These are phyloP conservation scores for Ceratocystis cacaofunesta DNA, from an alignment of 2,329 filamentous ascomycete species.

Conservation along the genomic window DNA sequence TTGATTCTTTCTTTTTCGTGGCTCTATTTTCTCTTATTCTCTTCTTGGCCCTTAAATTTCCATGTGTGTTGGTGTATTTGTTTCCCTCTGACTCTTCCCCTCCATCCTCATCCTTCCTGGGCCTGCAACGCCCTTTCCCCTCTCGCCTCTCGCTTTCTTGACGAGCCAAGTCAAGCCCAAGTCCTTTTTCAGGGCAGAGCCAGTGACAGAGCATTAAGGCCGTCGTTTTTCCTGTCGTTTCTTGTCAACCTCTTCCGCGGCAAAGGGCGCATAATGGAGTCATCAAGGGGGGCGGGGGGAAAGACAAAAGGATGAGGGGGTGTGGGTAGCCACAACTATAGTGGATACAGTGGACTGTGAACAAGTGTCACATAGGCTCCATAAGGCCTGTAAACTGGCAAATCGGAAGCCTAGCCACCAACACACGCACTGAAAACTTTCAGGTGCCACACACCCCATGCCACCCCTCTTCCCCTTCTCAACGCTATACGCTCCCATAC, in stretches of 20 bases:
- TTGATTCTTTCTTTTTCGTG: background rate
- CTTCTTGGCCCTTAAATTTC: background rate
- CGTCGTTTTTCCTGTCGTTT: too few relatives aligned
- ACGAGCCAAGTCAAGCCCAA: background rate
- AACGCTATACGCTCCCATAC: background rate
- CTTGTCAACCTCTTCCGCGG: background rate
- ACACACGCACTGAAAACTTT: constrained; percentile 3
- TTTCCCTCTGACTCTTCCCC: background rate
- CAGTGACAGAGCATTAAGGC: too few relatives aligned
- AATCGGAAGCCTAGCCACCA: background rate
- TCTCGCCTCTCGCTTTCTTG: background rate
- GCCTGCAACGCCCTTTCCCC: background rate
- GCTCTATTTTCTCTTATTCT: background rate
- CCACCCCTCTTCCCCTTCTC: background rate
- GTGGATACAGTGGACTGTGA: background rate
- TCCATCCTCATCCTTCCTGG: background rate
- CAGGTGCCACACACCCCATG: background rate
- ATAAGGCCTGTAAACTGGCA: background rate
- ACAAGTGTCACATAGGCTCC: background rate
- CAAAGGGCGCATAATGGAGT: background rate
- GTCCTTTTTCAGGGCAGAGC: background rate
- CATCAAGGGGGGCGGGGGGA: background rate
- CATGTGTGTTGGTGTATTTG: background rate
- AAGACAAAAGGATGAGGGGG: background rate
- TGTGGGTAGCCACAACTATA: background rate